Conservation (phyloP, 768 basidiomycete species). For the Naganishia onofrii region DNA sequence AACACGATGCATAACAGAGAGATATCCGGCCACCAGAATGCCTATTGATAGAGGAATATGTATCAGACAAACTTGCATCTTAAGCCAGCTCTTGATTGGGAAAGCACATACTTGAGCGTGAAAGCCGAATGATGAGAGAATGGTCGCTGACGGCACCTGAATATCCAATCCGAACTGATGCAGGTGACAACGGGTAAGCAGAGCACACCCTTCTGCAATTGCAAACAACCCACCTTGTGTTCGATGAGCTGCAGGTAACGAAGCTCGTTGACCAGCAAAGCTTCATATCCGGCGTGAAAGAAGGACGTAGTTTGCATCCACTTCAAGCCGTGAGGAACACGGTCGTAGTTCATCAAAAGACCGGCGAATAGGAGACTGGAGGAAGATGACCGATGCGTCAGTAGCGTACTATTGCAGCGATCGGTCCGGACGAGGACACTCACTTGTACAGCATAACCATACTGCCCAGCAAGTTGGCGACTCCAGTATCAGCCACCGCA, state of each 20-base stretch:
- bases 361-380: conserved; percentile 88
- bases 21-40: conserved; percentile 99
- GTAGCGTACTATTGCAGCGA: background rate
- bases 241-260: conserved; percentile 90
- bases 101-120: conserved; percentile 63
- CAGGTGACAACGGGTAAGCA: background rate
- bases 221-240: conserved; percentile 63
- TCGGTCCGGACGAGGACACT: conserved; percentile 49
- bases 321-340: conserved; percentile 66
- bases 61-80: background rate
- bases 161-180: conserved; percentile 91
- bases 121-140: conserved; percentile 89
- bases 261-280: conserved; percentile 94
- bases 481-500: conserved; percentile 75
- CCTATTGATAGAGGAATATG: conserved; percentile 52
- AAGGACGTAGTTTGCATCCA: conserved; percentile 92
- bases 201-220: background rate
- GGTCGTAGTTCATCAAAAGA: conserved; percentile 87
- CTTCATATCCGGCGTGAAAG: conserved; percentile 99
- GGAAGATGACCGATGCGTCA: background rate
- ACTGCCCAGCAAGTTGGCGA: conserved; percentile 91
- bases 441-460: conserved; percentile 98
- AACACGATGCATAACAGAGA: conserved; percentile 82
- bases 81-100: background rate
- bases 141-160: conserved; percentile 92